phyloP scores from a whole-genome alignment of 768 basidiomycete genomes.

The Leccinum rimulosum region DNA sequence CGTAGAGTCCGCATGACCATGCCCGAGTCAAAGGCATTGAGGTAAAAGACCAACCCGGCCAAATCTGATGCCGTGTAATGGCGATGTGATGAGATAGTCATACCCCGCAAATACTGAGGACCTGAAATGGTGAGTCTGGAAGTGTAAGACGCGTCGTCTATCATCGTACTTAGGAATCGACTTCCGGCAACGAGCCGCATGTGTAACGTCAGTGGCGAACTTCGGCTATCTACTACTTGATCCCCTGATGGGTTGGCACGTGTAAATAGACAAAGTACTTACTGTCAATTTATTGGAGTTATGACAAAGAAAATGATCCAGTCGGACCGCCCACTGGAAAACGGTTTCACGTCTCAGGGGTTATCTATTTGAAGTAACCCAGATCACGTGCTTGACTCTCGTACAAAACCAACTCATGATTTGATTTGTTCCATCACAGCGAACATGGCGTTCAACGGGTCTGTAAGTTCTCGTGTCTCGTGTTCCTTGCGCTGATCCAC shows the following conservation, averaged over 20 bases:
- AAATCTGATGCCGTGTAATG: neutral
- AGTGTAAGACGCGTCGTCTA: neutral
- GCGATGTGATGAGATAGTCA: slow-evolving; percentile 12
- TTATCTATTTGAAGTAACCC: neutral
- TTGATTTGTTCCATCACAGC: neutral
- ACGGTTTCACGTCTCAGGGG: slow-evolving; percentile 12
- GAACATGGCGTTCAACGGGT: slow-evolving; percentile 25
- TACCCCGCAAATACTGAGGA: neutral
- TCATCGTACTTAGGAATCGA: neutral
- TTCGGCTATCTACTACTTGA: too few species aligned
- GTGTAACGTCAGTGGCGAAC: too few species aligned
- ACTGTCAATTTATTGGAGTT: too few species aligned
- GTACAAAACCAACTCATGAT: neutral
- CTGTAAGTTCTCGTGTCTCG: slow-evolving; percentile 2
- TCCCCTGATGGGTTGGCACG: too few species aligned
- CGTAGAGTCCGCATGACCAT: too few species aligned
- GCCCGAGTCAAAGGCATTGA: too few species aligned
- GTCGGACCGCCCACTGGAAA: too few species aligned
- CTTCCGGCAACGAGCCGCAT: neutral
- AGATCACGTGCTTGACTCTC: slow-evolving; percentile 13
- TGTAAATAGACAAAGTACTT: too few species aligned
- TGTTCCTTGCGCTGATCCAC: slow-evolving; percentile 5
- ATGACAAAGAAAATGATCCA: neutral
- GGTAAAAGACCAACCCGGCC: too few species aligned
- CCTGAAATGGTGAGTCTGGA: neutral